Evolutionary conservation across 768 basidiomycete genomes (phyloP), one percentile per base, ranked within the genome.

Genomic region (Phylloporus rhodoxanthus): DNA sequence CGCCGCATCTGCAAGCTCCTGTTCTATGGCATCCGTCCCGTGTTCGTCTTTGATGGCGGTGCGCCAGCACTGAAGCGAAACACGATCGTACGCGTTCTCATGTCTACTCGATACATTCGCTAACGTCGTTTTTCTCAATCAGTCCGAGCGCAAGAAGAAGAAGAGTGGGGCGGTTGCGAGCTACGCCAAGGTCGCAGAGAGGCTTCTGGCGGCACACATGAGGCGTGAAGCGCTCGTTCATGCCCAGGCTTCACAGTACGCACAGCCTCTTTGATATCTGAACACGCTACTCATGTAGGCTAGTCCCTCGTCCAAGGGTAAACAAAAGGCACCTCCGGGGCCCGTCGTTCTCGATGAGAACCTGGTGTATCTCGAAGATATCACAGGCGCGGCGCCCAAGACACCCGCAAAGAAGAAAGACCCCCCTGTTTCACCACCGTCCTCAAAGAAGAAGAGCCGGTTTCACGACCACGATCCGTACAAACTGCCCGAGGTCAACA

Each of bases 1-100:
- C 78, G 95, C 26, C 80, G 96, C 2, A 96, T 98, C 50, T 84
- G 85, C 68, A 98, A 98, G 69, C 76, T 99, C 26, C 70, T 99
- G 37, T 98, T 94, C 70, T 93, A 96, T 63, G 96, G 96, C 11
- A 95, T 98, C 65, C 94, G 90, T 66, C 96, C 96, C 0, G 94
- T 99, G 30, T 99, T 99, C 61, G 94, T 99, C 11, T 99, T 99
- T 62, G 96, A 99, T 67, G 96, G 96, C 19, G 94, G 92, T 29
- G 96, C 95, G 3, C 96, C 96, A 3, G 79, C 73, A 10, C 67
- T 99, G 60, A 99, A 99, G 73, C 79, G 85, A 60, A 75, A 77
- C 43, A 98, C 96, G 3, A 84, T 99, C 56, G 94, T 92, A 57
- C 48, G 87, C 70, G 10, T 45, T 48, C 21, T 23, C 7, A n/a